Evolutionary conservation across 768 basidiomycete genomes (phyloP).

Genomic region (Hysterangium stoloniferum): DNA sequence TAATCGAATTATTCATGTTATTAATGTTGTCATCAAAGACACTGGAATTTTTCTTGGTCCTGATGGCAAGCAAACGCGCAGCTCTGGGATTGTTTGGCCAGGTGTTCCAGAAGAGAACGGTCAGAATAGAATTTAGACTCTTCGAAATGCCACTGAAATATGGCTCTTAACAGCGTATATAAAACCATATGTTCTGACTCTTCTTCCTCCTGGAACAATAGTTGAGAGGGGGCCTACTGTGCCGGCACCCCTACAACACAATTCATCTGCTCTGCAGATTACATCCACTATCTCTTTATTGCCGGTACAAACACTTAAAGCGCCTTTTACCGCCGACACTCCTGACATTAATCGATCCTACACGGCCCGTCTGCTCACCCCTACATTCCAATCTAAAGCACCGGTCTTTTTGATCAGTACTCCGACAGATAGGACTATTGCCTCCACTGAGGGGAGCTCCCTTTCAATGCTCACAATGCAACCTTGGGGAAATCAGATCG

Average conservation of each 20-base stretch:
- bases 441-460: slow-evolving; percentile 61
- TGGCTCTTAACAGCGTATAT: slow-evolving; percentile 44
- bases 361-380: slow-evolving; percentile 55
- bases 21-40: slow-evolving; percentile 32
- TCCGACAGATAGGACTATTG: slow-evolving; percentile 61
- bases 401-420: slow-evolving; percentile 60
- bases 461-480: slow-evolving; percentile 72
- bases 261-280: slow-evolving; percentile 59
- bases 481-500: slow-evolving; percentile 74
- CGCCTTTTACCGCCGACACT: slow-evolving; percentile 39
- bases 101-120: slow-evolving; percentile 78
- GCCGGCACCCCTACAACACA: slow-evolving; percentile 21
- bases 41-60: slow-evolving; percentile 58
- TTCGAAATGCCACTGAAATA: too few relatives aligned
- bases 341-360: slow-evolving; percentile 28
- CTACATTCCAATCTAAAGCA: slow-evolving; percentile 44
- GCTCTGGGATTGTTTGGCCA: slow-evolving; percentile 58
- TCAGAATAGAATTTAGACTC: slow-evolving; percentile 23
- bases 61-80: slow-evolving; percentile 47
- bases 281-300: slow-evolving; percentile 61
- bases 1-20: background rate
- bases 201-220: slow-evolving; percentile 64
- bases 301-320: slow-evolving; percentile 52
- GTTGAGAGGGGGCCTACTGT: slow-evolving; percentile 22
- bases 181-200: slow-evolving; percentile 70